phyloP scores from a whole-genome alignment of 2,329 filamentous ascomycete species.

The Aciculosporium take region DNA sequence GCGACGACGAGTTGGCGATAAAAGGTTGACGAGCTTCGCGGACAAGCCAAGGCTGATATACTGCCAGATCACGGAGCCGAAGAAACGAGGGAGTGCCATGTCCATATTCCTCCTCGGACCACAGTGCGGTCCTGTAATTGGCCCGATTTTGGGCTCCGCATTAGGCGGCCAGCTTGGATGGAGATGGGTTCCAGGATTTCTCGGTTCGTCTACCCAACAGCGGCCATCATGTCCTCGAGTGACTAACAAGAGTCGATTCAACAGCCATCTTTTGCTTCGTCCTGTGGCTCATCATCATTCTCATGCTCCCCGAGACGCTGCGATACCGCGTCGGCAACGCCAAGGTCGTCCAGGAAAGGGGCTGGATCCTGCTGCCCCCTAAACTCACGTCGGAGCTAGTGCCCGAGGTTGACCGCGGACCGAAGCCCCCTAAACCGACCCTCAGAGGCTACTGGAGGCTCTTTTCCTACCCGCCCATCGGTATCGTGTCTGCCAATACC shows the following conservation, averaged over 20 bases:
- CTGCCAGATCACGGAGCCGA: conserved; percentile 19
- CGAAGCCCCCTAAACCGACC: conserved; percentile 16
- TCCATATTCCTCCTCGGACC: conserved; percentile 28
- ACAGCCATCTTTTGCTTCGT: conserved; percentile 18
- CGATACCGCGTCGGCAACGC: conserved; percentile 30
- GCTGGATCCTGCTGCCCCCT: conserved; percentile 11
- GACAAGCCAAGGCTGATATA: not conserved
- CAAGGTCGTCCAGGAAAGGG: conserved; percentile 10
- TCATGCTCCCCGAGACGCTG: conserved; percentile 31
- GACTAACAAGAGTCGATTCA: conserved; percentile 1
- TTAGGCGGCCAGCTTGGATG: conserved; percentile 21
- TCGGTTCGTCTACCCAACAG: conserved; percentile 8
- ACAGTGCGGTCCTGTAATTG: conserved; percentile 28
- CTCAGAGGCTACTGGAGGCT: conserved; percentile 15
- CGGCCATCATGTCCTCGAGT: not conserved
- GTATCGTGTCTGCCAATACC: conserved; percentile 19
- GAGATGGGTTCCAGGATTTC: conserved; percentile 31
- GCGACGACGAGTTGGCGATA: not conserved
- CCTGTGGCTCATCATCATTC: conserved; percentile 15
- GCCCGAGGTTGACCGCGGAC: conserved; percentile 12
- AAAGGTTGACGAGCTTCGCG: too few species aligned
- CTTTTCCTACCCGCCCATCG: conserved; percentile 19
- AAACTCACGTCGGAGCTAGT: conserved; percentile 12
- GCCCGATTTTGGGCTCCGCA: conserved; percentile 27
- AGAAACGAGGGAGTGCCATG: conserved; percentile 24